Evolutionary conservation across 495 filamentous ascomycete genomes (phyloP).

Genomic region (Barbatosphaeria neglecta): DNA sequence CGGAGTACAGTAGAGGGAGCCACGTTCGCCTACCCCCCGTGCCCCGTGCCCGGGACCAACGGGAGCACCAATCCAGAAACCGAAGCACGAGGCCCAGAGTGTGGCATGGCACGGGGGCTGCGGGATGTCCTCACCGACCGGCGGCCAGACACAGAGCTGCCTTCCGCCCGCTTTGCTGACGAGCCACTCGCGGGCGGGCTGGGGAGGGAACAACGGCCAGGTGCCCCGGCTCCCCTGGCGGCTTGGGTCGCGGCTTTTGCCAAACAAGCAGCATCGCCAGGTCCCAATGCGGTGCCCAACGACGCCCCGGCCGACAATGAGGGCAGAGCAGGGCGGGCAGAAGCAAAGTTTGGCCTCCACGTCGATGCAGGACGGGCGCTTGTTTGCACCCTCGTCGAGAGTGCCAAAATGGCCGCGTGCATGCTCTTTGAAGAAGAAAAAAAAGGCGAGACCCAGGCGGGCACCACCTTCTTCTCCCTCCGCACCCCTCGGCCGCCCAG

Average conservation of each 20-base stretch:
- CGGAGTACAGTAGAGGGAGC: neutral
- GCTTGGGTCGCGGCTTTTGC: no score
- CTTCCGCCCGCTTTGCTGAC: neutral
- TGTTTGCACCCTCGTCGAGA: neutral
- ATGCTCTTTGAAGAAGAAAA: no score
- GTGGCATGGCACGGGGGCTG: neutral
- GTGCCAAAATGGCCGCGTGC: no score
- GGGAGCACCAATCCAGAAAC: neutral
- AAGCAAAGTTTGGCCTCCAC: no score
- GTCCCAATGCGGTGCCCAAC: neutral
- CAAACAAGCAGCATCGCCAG: no score
- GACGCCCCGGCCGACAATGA: neutral
- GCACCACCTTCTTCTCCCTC: neutral
- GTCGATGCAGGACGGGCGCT: no score
- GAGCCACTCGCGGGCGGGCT: no score
- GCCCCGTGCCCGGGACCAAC: neutral
- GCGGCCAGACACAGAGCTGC: neutral
- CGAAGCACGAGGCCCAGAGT: neutral
- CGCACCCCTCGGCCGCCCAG: neutral
- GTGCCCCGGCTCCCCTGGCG: no score
- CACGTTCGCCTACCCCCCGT: neutral
- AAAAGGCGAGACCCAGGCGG: neutral
- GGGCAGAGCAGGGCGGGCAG: neutral
- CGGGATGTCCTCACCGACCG: neutral
- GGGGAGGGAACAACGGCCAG: no score